Percentiles rank a stretch among this genome's conserved stretches.
phyloP scores from a whole-genome alignment of 2,329 filamentous ascomycete genomes.

The Geosmithia flava region DNA sequence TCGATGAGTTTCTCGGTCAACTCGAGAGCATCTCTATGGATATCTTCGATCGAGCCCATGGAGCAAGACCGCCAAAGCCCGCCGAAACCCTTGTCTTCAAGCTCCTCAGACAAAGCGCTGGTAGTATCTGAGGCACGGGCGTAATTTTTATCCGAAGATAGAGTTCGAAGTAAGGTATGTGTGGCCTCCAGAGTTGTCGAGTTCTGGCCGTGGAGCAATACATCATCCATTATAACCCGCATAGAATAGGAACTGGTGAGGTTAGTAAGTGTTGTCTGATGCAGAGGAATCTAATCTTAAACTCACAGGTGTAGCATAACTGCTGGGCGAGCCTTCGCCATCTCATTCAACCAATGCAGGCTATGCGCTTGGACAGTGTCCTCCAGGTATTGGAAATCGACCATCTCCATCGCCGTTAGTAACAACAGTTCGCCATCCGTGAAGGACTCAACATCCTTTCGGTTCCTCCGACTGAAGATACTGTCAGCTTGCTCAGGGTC shows the following conservation, averaged over 20 bases:
- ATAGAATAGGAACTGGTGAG: slow-evolving; percentile 39
- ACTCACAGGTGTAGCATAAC: slow-evolving; percentile 48
- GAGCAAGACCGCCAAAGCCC: slow-evolving; percentile 49
- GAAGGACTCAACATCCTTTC: slow-evolving; percentile 26
- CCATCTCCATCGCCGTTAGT: slow-evolving; percentile 49
- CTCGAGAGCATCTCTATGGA: slow-evolving; percentile 37
- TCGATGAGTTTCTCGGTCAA: slow-evolving; percentile 50
- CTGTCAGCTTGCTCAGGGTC: slow-evolving; percentile 23
- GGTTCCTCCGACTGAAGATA: slow-evolving; percentile 5
- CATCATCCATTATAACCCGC: slow-evolving; percentile 44
- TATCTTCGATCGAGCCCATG: slow-evolving; percentile 33
- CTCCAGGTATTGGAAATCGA: slow-evolving; percentile 55
- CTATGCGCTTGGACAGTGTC: slow-evolving; percentile 48
- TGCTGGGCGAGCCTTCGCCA: slow-evolving; percentile 39
- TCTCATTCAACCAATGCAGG: slow-evolving; percentile 45
- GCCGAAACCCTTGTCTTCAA: slow-evolving; percentile 49
- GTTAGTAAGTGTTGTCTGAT: slow-evolving; percentile 4
- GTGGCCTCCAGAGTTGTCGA: slow-evolving; percentile 45
- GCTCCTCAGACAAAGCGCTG: slow-evolving; percentile 35
- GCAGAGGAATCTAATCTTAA: neutral
- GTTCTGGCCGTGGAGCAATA: slow-evolving; percentile 52
- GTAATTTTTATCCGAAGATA: slow-evolving; percentile 42
- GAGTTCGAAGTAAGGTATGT: slow-evolving; percentile 44
- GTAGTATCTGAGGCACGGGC: slow-evolving; percentile 30
- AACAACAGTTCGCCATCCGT: slow-evolving; percentile 51